phyloP scores from a whole-genome alignment of 768 basidiomycete species.

The Mrakia hoshinonis region DNA sequence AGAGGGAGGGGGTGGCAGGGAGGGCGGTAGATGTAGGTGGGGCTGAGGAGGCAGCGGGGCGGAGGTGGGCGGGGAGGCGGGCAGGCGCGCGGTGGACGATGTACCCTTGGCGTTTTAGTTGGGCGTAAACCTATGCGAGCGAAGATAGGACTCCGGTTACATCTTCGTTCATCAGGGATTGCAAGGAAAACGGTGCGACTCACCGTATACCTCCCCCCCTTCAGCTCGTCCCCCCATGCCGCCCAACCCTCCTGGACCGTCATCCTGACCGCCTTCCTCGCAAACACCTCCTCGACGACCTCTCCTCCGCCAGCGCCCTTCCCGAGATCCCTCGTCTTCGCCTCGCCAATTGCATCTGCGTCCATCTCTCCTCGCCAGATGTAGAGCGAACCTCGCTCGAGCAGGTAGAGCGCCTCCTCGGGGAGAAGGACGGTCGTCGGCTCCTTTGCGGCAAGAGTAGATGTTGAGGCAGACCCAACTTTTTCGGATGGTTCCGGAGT shows the following conservation, averaged over 20 bases:
- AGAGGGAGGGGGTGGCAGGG: neutral
- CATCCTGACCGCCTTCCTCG: slow-evolving; percentile 31
- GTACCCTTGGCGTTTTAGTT: slow-evolving; percentile 86
- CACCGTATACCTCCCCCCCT: slow-evolving; percentile 64
- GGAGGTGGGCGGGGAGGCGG: slow-evolving; percentile 8
- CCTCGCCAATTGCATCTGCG: slow-evolving; percentile 1
- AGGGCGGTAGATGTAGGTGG: neutral
- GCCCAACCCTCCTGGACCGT: slow-evolving; percentile 26
- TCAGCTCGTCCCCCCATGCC: slow-evolving; percentile 36
- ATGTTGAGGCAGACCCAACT: slow-evolving; percentile 30
- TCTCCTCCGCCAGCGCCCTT: neutral
- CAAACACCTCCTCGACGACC: slow-evolving; percentile 30
- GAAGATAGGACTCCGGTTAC: neutral
- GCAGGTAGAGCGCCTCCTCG: slow-evolving; percentile 87
- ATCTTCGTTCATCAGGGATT: too few relatives aligned
- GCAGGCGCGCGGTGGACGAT: slow-evolving; percentile 56
- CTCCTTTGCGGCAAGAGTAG: slow-evolving; percentile 42
- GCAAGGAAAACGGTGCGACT: neutral
- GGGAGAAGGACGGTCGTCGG: slow-evolving; percentile 53
- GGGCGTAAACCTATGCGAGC: slow-evolving; percentile 67
- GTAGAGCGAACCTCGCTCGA: slow-evolving; percentile 79
- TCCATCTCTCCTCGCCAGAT: slow-evolving; percentile 58
- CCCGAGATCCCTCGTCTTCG: neutral
- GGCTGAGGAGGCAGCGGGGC: neutral
- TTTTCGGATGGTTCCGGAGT: neutral